These are phyloP conservation scores for Boletellus ananiceps DNA, from an alignment of 768 basidiomycete species.

Conservation along the genomic window DNA sequence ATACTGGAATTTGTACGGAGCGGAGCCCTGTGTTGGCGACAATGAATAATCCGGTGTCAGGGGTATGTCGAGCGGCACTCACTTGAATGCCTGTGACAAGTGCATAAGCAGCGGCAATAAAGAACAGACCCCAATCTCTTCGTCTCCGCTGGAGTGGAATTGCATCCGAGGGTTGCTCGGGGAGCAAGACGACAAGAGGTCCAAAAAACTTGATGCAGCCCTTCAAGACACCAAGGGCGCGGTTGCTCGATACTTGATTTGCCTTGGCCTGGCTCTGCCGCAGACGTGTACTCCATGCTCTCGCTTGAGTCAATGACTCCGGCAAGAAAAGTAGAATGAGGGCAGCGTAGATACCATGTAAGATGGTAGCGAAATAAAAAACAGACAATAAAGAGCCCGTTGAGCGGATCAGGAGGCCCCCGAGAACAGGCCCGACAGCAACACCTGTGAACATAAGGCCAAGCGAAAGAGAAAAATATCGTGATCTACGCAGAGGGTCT, in stretches of 20 bases:
- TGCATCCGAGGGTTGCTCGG: slow-evolving; percentile 28
- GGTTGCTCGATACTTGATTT: background rate
- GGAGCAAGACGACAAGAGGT: slow-evolving; percentile 65
- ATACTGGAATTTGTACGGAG: slow-evolving; percentile 61
- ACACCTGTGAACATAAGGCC: slow-evolving; percentile 74
- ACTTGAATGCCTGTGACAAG: slow-evolving; percentile 42
- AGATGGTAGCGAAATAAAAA: slow-evolving; percentile 59
- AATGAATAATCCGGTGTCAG: background rate
- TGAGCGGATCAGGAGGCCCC: slow-evolving; percentile 55
- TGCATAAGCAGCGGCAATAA: slow-evolving; percentile 52
- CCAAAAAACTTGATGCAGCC: slow-evolving; percentile 58
- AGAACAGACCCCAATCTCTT: slow-evolving; percentile 63
- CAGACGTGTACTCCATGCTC: slow-evolving; percentile 33
- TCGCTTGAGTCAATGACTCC: slow-evolving; percentile 61
- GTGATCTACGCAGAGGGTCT: slow-evolving; percentile 42
- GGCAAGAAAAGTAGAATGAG: slow-evolving; percentile 62
- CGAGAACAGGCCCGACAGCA: slow-evolving; percentile 71
- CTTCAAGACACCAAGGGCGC: slow-evolving; percentile 27
- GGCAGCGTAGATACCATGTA: slow-evolving; percentile 48
- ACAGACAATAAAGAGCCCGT: slow-evolving; percentile 56
- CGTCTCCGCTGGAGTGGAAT: slow-evolving; percentile 39
- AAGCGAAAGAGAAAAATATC: slow-evolving; percentile 56
- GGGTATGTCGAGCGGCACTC: slow-evolving; percentile 22
- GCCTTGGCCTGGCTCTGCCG: slow-evolving; percentile 14
- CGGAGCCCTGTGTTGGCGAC: slow-evolving; percentile 45